Evolutionary conservation across 805 yeast genomes (phyloP).

Genomic region (Saitoella complicata): DNA sequence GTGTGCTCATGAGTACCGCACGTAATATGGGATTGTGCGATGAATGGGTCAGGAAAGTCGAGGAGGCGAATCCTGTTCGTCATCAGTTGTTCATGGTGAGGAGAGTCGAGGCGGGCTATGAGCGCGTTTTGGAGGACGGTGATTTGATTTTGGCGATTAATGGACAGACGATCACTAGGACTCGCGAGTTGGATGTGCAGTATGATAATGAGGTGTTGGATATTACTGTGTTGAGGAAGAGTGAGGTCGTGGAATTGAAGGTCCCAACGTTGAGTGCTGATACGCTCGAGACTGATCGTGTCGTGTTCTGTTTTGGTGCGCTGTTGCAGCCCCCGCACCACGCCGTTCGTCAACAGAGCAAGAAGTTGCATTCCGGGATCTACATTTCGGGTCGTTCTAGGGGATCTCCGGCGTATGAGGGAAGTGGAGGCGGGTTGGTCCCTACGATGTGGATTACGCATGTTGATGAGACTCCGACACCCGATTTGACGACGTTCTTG

Average conservation of each 20-base stretch:
- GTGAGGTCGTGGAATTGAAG: slow-evolving; percentile 39
- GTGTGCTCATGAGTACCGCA: slow-evolving; percentile 55
- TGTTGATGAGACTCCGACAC: slow-evolving; percentile 61
- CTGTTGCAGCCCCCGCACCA: slow-evolving; percentile 79
- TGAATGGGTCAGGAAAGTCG: slow-evolving; percentile 59
- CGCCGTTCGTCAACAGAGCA: slow-evolving; percentile 74
- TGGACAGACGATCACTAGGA: slow-evolving; percentile 44
- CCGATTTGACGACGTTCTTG: slow-evolving; percentile 51
- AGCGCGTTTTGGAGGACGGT: slow-evolving; percentile 30
- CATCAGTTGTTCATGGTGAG: slow-evolving; percentile 57
- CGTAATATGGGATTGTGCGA: slow-evolving; percentile 79
- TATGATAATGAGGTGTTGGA: slow-evolving; percentile 29
- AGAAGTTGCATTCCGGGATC: slow-evolving; percentile 63
- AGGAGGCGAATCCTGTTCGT: slow-evolving; percentile 44
- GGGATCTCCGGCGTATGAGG: slow-evolving; percentile 68
- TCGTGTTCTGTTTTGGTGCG: slow-evolving; percentile 74
- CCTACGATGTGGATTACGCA: slow-evolving; percentile 79
- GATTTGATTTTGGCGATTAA: slow-evolving; percentile 64
- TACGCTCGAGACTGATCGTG: slow-evolving; percentile 42
- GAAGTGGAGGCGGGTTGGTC: slow-evolving; percentile 31
- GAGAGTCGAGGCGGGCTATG: slow-evolving; percentile 36
- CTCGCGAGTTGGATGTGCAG: slow-evolving; percentile 44
- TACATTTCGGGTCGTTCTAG: slow-evolving; percentile 58
- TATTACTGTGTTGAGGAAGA: slow-evolving; percentile 58
- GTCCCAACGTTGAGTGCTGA: slow-evolving; percentile 52